Evolutionary conservation across 2,329 filamentous ascomycete species (phyloP), one percentile per base, ranked within the genome.

Genomic region (Pseudogymnoascus sp.): DNA sequence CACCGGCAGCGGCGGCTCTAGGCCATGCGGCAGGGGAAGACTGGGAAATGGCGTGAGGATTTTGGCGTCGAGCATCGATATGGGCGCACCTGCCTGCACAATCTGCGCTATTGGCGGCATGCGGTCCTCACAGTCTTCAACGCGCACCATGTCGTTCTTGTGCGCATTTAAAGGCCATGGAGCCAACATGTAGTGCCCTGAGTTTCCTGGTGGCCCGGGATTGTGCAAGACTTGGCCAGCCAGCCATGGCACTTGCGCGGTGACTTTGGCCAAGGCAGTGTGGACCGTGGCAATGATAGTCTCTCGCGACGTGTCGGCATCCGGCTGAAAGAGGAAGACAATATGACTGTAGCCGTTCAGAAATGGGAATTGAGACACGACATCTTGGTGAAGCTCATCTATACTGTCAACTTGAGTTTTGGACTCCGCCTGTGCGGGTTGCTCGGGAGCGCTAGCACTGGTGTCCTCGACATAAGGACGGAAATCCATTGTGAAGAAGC

Each of bases 31-130:
- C 57, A 66, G 43, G 2, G 71, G 71, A 47, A 73, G 69, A 1
- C 66, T 67, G 7, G 66, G 67, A 7, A 66, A 65, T 2, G 69
- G 69, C 3, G 64, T 64, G 6, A 75, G 63, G 5, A 71, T 35
- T 11, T 66, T 60, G 3, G 66, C 69, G 28, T 73, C 70, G 4
- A 75, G 65, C 68, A 72, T 70, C 6, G 60, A 61, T 11, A 70
- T 65, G 1, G 73, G 71, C 3, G 61, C 70, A n/a, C 64, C 65
- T 1, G 67, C 66, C 14, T 20, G 22, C 11, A 63, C 18, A n/a
- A 69, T 63, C 59, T 70, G 61, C 9, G 61, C 65, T 25, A 65
- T 64, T 1, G 63, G 57, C 8, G 65, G 64, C n/a, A 60, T 58
- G 4, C 63, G 18, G 6, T 67, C 62, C 1, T 47, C 50, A 41